Conservation (phyloP, 441 rosid genomes). For the Populus tomentosa region DNA sequence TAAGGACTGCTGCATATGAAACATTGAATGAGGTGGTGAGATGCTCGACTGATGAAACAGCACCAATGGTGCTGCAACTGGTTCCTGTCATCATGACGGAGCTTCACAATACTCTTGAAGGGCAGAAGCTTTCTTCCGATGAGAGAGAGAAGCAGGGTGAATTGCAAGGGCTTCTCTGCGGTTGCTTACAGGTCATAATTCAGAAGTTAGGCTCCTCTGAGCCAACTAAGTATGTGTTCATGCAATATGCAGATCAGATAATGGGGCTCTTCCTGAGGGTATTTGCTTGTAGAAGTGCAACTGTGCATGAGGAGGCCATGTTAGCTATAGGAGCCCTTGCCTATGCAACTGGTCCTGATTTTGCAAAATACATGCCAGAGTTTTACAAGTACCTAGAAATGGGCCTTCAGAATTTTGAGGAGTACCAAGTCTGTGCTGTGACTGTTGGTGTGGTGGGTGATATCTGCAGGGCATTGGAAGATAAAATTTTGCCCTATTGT, state of each 20-base stretch:
- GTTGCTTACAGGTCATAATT: constrained; percentile 49
- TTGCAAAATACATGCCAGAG: constrained; percentile 55
- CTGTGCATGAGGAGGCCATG: constrained; percentile 66
- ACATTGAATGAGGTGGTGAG: constrained; percentile 47
- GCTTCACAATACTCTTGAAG: constrained; percentile 40
- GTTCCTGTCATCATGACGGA: constrained; percentile 38
- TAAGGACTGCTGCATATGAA: constrained; percentile 47
- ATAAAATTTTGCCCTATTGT: constrained; percentile 42
- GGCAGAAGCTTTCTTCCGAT: constrained; percentile 33
- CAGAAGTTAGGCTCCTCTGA: constrained; percentile 43
- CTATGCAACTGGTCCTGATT: constrained; percentile 48
- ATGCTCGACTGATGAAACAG: constrained; percentile 40
- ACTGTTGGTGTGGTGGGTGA: constrained; percentile 63
- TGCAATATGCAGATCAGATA: constrained; percentile 53
- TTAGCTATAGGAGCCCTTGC: constrained; percentile 66
- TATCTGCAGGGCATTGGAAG: constrained; percentile 51
- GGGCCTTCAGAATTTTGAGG: constrained; percentile 63
- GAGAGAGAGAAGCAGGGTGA: constrained; percentile 41
- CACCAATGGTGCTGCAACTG: constrained; percentile 36
- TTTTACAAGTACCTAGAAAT: constrained; percentile 48
- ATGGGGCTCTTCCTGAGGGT: constrained; percentile 59
- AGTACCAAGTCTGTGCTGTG: constrained; percentile 58
- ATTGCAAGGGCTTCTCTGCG: constrained; percentile 51
- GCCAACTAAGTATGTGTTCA: constrained; percentile 32
- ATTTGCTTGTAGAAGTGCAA: constrained; percentile 48